phyloP scores from a whole-genome alignment of 192 early-diverging fungal species.

The Powellomyces hirtus region DNA sequence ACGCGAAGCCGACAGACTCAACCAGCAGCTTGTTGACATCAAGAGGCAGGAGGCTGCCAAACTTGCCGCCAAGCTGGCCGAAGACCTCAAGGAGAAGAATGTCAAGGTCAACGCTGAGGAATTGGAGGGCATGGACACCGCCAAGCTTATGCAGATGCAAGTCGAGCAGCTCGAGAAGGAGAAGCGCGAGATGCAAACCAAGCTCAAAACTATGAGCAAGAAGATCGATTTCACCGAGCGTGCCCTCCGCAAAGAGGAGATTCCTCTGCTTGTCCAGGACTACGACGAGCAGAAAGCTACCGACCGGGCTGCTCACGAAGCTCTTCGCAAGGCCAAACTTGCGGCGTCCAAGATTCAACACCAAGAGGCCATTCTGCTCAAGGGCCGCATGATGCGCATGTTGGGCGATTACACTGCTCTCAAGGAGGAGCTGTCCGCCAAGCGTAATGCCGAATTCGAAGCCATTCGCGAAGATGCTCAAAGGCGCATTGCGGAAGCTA shows the following conservation, averaged over 20 bases:
- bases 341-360: constrained; percentile 66
- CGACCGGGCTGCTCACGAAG: constrained; percentile 80
- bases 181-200: constrained; percentile 71
- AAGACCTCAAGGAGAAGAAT: constrained; percentile 48
- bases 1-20: constrained; percentile 78
- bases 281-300: constrained; percentile 83
- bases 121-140: constrained; percentile 77
- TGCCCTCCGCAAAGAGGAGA: constrained; percentile 88
- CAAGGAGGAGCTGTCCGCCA: constrained; percentile 52
- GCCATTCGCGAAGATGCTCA: constrained; percentile 56
- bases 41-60: constrained; percentile 80
- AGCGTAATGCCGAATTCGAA: constrained; percentile 57
- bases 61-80: constrained; percentile 71
- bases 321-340: constrained; percentile 66
- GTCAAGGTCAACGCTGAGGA: constrained; percentile 60
- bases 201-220: constrained; percentile 73
- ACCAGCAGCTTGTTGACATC: constrained; percentile 75
- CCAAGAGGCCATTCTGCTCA: constrained; percentile 69
- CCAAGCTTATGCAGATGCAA: constrained; percentile 78
- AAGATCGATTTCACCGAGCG: constrained; percentile 89
- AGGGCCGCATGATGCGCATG: constrained; percentile 79
- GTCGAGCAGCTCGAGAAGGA: constrained; percentile 89
- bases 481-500: constrained; percentile 67
- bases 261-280: constrained; percentile 84
- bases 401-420: constrained; percentile 71